Base-by-base conservation (phyloP, 2,329 filamentous ascomycete species). In the Cordyceps farinosa region DNA sequence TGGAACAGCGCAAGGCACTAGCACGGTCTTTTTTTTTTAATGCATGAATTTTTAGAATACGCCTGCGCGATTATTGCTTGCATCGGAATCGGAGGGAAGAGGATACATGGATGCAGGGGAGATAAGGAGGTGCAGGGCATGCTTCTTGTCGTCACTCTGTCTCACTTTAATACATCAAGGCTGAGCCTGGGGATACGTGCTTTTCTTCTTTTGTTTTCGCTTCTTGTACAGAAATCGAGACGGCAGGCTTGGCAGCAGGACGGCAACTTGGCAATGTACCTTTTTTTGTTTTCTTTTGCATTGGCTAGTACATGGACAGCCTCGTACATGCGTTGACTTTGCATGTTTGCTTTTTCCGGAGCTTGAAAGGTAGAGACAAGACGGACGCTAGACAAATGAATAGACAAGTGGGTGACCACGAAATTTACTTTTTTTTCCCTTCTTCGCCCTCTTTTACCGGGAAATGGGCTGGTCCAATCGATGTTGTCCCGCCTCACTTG, bases 81-180 rank as follows among this genome's bases (percentile, higher is more conserved):
- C 36, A 60, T 61, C 34, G 29, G 13, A 30, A 42, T 15, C 30
- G 36, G 30, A 61, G 38, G 22, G 40, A 61, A 17, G 48, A 61
- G 29, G 48, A 61, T 7, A 36, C 36, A 17, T 32, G 17, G n/a
- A 29, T 40, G 36, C 58, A 38, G 10, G 30, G 55, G 55, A 38
- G 30, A 22, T n/a, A 29, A 55, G n/a, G n/a, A 45, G 40, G 38
- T 53, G 58, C 48, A 34, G 58, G 38, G 48, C 58, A 45, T 34
- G 5, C 48, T 61, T 42, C 47, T 34, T 52, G 48, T 42, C 40
- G 40, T 53, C 32, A 61, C 58, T 10, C 2, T 61, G 58, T 61
- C 50, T 61, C 58, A 60, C 27, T 34, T 27, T 44, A 53, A 47
- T 54, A 61, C n/a, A 17, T 45, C 32, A 47, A n/a, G 48, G 58